Percentiles rank a stretch among this genome's conserved stretches.
phyloP scores from a whole-genome alignment of 495 filamentous ascomycete genomes.

The Trichoderma parareesei region DNA sequence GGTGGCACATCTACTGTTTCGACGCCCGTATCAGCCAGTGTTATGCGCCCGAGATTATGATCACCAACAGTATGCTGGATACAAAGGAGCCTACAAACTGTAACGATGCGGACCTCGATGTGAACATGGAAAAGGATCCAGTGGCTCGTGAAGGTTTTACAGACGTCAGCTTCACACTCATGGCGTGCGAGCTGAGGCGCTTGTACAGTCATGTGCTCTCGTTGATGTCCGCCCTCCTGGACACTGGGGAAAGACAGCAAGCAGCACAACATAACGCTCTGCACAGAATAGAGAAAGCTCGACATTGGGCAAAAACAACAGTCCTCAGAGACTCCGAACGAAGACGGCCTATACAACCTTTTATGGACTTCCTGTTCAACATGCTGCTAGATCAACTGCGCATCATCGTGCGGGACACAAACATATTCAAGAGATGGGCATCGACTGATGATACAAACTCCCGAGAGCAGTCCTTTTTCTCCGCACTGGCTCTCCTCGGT shows the following conservation, averaged over 20 bases:
- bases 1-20: slow-evolving; percentile 21
- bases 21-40: slow-evolving; percentile 8
- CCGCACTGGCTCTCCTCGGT: neutral
- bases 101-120: slow-evolving; percentile 9
- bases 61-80: neutral
- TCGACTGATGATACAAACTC: neutral
- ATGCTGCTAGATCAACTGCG: neutral
- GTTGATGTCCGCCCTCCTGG: neutral
- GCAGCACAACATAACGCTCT: neutral
- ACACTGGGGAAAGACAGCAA: neutral
- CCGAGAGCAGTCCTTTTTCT: neutral
- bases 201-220: neutral
- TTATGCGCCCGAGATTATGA: neutral
- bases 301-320: neutral
- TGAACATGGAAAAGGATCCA: neutral
- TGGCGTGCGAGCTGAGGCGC: slow-evolving; percentile 9
- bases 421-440: neutral
- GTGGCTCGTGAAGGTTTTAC: neutral
- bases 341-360: neutral
- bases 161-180: slow-evolving; percentile 1
- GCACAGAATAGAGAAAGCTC: neutral
- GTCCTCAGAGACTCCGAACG: neutral
- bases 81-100: slow-evolving; percentile 8
- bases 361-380: neutral
- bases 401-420: slow-evolving; percentile 6